Percentiles rank a stretch among this genome's conserved stretches.
Conservation (phyloP, 768 basidiomycete species). For the Rhizopogon roseolus region DNA sequence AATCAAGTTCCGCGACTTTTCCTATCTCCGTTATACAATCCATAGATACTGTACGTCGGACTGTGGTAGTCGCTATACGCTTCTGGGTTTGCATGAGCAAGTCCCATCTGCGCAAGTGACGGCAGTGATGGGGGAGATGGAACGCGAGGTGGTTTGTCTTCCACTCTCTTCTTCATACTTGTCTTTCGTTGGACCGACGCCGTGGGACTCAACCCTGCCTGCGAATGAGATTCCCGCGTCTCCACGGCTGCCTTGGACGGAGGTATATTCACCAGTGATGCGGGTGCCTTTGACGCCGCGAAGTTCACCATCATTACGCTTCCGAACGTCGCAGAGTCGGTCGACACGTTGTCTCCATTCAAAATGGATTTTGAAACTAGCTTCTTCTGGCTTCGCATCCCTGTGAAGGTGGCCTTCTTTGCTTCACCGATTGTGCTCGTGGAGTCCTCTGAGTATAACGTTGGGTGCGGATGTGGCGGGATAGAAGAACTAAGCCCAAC, state of each 20-base stretch:
- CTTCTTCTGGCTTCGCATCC: slow-evolving; percentile 27
- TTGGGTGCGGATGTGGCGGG: slow-evolving; percentile 54
- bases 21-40: slow-evolving; percentile 60
- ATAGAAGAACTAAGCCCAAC: slow-evolving; percentile 30
- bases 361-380: slow-evolving; percentile 21
- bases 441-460: slow-evolving; percentile 70
- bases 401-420: slow-evolving; percentile 18
- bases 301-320: slow-evolving; percentile 63
- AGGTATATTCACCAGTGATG: slow-evolving; percentile 26
- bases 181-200: slow-evolving; percentile 16
- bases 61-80: slow-evolving; percentile 66
- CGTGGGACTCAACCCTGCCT: slow-evolving; percentile 25
- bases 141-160: slow-evolving; percentile 71
- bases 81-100: slow-evolving; percentile 58
- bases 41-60: slow-evolving; percentile 81
- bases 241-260: slow-evolving; percentile 16
- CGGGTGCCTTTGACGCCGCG: slow-evolving; percentile 32
- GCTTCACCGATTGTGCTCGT: slow-evolving; percentile 51
- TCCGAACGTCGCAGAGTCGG: slow-evolving; percentile 48
- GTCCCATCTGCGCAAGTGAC: slow-evolving; percentile 72
- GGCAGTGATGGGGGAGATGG: slow-evolving; percentile 74
- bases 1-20: slow-evolving; percentile 38
- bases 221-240: slow-evolving; percentile 11
- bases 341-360: slow-evolving; percentile 12
- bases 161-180: slow-evolving; percentile 28